phyloP scores from a whole-genome alignment of 805 yeast species.

The Wickerhamomyces ciferrii region DNA sequence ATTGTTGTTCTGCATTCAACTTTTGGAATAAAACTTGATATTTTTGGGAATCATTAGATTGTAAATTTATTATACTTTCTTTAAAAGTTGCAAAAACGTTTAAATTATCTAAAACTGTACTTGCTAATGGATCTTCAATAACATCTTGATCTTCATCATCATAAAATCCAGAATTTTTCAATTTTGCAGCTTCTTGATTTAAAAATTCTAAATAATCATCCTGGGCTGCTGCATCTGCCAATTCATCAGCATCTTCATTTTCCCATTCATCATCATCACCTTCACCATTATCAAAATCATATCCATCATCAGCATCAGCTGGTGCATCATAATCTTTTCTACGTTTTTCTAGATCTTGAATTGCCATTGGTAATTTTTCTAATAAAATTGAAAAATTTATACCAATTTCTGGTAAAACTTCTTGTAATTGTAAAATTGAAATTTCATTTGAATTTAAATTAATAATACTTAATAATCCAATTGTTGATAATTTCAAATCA shows the following conservation, averaged over 20 bases:
- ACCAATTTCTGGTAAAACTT: constrained; percentile 44
- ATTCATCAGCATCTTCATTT: constrained; percentile 26
- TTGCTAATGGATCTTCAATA: constrained; percentile 76
- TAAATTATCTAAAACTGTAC: constrained; percentile 71
- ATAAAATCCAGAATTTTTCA: constrained; percentile 28
- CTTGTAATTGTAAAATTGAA: constrained; percentile 27
- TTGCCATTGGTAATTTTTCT: constrained; percentile 65
- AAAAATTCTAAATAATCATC: constrained; percentile 46
- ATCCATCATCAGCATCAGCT: constrained; percentile 22
- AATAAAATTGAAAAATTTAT: constrained; percentile 45
- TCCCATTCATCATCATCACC: constrained; percentile 32
- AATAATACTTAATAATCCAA: constrained; percentile 57
- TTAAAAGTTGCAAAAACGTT: constrained; percentile 69
- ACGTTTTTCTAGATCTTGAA: constrained; percentile 56
- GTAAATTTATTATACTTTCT: constrained; percentile 43
- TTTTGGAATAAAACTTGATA: constrained; percentile 45
- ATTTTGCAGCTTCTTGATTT: constrained; percentile 35
- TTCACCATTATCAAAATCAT: constrained; percentile 23
- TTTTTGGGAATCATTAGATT: constrained; percentile 38
- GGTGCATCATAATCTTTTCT: constrained; percentile 36
- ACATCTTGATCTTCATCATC: constrained; percentile 56
- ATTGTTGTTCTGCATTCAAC: constrained; percentile 30
- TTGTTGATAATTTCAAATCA: constrained; percentile 70
- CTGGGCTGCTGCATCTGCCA: constrained; percentile 23
- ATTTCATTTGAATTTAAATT: constrained; percentile 23